Conservation (phyloP, 176 grass and related monocot species). For the Paspalum vaginatum region DNA sequence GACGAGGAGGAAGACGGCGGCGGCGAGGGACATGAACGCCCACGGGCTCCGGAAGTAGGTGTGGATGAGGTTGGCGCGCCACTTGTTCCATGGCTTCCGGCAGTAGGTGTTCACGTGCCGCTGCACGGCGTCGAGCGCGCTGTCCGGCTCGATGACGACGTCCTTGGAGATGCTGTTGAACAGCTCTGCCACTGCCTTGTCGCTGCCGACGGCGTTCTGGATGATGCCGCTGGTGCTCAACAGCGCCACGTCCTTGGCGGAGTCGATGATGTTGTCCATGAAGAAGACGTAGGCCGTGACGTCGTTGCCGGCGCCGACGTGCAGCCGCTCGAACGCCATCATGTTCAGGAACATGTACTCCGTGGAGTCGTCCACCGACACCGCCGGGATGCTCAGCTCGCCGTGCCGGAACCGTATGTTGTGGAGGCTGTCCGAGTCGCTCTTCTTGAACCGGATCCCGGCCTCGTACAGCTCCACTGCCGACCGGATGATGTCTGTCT, state of each 20-base stretch:
- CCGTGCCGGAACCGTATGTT: conserved; percentile 64
- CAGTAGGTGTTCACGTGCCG: conserved; percentile 63
- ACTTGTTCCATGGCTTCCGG: conserved; percentile 62
- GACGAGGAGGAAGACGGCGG: conserved; percentile 64
- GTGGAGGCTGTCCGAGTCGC: conserved; percentile 48
- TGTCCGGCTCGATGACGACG: conserved; percentile 61
- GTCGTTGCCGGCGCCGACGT: conserved; percentile 74
- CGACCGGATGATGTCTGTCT: conserved; percentile 66
- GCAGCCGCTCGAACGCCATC: conserved; percentile 92
- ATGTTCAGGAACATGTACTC: conserved; percentile 91
- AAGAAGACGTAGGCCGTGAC: conserved; percentile 93
- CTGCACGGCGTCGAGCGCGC: conserved; percentile 66
- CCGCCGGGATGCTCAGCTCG: conserved; percentile 52
- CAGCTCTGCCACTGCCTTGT: conserved; percentile 69
- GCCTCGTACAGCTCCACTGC: conserved; percentile 83
- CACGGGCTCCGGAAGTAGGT: conserved; percentile 86
- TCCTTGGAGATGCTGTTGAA: conserved; percentile 78
- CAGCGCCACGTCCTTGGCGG: conserved; percentile 70
- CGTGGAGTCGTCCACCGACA: conserved; percentile 76
- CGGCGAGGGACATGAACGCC: conserved; percentile 70
- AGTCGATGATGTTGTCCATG: conserved; percentile 92
- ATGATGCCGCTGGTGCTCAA: conserved; percentile 69
- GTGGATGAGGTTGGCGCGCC: conserved; percentile 74
- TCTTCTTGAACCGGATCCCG: conserved; percentile 63
- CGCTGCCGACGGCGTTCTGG: conserved; percentile 72